phyloP scores from a whole-genome alignment of 257 asterid genomes.

The Ajuga chamaepitys region DNA sequence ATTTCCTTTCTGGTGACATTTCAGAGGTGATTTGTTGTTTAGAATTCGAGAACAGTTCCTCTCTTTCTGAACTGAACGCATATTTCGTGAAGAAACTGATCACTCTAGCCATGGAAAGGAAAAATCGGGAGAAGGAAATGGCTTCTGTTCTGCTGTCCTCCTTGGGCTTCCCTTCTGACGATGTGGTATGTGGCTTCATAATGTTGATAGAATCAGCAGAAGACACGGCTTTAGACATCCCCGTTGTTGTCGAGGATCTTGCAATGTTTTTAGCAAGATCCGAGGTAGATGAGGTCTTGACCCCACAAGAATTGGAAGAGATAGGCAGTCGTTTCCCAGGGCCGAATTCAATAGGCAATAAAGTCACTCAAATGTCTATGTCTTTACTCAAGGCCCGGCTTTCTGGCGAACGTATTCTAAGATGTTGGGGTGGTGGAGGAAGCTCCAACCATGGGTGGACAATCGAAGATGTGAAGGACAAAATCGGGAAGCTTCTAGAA shows the following conservation, averaged over 20 bases:
- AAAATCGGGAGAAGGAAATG: constrained; percentile 91
- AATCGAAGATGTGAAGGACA: constrained; percentile 79
- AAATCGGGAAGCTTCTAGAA: constrained; percentile 57
- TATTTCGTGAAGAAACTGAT: constrained; percentile 72
- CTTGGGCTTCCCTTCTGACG: constrained; percentile 72
- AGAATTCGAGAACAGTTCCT: constrained; percentile 50
- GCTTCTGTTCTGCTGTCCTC: constrained; percentile 81
- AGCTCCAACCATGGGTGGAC: constrained; percentile 59
- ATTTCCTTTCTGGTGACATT: constrained; percentile 73
- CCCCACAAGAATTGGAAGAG: constrained; percentile 81
- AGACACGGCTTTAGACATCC: constrained; percentile 79
- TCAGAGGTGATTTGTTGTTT: constrained; percentile 67
- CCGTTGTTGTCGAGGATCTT: constrained; percentile 72
- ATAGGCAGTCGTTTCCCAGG: constrained; percentile 51
- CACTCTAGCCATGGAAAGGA: constrained; percentile 86
- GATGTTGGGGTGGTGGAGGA: constrained; percentile 96
- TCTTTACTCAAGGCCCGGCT: constrained; percentile 69
- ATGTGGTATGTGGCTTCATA: constrained; percentile 63
- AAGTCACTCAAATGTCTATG: constrained; percentile 58
- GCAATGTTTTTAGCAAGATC: constrained; percentile 83
- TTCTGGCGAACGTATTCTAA: constrained; percentile 73
- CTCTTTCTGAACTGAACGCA: constrained; percentile 52
- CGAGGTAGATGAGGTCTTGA: constrained; percentile 77
- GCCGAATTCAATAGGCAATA: constrained; percentile 49
- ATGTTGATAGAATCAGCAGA: constrained; percentile 82